Conservation (phyloP, 768 basidiomycete species). For the Symmetrospora coprosmae region DNA sequence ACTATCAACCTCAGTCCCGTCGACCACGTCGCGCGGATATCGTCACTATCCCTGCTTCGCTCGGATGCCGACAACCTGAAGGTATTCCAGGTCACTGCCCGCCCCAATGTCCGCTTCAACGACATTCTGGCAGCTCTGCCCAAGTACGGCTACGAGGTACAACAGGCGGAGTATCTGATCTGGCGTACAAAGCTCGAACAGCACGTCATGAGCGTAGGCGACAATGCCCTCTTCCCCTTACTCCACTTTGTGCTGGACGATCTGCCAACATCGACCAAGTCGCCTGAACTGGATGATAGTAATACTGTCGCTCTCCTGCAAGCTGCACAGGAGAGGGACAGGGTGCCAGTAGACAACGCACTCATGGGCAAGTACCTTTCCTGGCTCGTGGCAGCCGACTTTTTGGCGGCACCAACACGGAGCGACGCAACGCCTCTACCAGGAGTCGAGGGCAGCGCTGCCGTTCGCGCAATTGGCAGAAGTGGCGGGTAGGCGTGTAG, state of each 20-base stretch:
- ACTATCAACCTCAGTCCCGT: conserved; percentile 97
- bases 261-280: conserved; percentile 87
- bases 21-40: conserved; percentile 79
- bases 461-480: conserved; percentile 12
- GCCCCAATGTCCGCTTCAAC: conserved; percentile 79
- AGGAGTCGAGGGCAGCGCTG: neutral
- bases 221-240: conserved; percentile 92
- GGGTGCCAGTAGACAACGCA: conserved; percentile 54
- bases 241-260: conserved; percentile 96
- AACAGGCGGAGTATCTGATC: conserved; percentile 69
- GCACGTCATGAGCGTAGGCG: conserved; percentile 84
- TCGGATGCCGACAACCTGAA: conserved; percentile 41
- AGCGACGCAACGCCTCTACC: conserved; percentile 6
- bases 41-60: conserved; percentile 55
- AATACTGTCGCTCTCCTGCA: conserved; percentile 59
- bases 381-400: conserved; percentile 76
- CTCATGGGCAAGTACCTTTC: conserved; percentile 77
- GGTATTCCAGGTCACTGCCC: conserved; percentile 73
- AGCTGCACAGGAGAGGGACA: conserved; percentile 38
- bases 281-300: conserved; percentile 71
- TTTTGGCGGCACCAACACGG: conserved; percentile 42
- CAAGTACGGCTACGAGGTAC: conserved; percentile 64
- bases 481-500: conserved; percentile 9
- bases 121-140: conserved; percentile 57
- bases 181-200: conserved; percentile 88